Percentiles rank a stretch among this genome's conserved stretches.
phyloP scores from a whole-genome alignment of 2,329 filamentous ascomycete species.

The Alternaria triticina region DNA sequence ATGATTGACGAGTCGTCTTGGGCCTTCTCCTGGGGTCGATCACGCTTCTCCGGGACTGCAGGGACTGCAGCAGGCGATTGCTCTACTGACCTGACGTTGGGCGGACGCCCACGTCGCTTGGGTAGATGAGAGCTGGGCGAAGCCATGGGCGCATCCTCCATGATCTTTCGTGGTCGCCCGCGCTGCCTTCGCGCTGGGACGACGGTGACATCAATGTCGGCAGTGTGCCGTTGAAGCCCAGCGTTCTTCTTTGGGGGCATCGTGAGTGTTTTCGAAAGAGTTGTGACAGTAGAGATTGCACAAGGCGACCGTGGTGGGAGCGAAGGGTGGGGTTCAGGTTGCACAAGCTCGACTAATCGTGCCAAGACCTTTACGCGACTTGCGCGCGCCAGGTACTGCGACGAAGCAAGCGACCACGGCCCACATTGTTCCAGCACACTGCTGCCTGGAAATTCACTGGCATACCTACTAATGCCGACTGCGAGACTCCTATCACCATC shows the following conservation, averaged over 20 bases:
- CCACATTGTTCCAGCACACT: not conserved
- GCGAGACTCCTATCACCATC: not conserved
- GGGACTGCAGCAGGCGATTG: not conserved
- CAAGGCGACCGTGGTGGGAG: not conserved
- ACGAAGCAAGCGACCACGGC: not conserved
- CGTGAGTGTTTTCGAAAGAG: not conserved
- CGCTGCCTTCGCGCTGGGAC: not conserved
- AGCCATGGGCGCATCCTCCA: not conserved
- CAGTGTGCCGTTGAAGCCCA: not conserved
- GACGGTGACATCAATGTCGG: not conserved
- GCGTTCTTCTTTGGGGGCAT: not conserved
- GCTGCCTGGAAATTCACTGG: not conserved
- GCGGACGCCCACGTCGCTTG: not conserved
- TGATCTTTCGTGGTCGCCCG: not conserved
- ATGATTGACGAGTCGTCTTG: not conserved
- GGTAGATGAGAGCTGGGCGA: not conserved
- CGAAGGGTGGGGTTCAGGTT: not conserved
- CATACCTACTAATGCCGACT: not conserved
- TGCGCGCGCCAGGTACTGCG: not conserved
- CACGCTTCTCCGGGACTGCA: not conserved
- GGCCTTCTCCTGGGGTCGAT: not conserved
- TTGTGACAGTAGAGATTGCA: not conserved
- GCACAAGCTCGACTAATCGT: not conserved
- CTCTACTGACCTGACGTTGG: not conserved
- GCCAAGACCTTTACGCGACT: not conserved